phyloP scores from a whole-genome alignment of 192 early-diverging fungal genomes.

The Linnemannia hyalina region DNA sequence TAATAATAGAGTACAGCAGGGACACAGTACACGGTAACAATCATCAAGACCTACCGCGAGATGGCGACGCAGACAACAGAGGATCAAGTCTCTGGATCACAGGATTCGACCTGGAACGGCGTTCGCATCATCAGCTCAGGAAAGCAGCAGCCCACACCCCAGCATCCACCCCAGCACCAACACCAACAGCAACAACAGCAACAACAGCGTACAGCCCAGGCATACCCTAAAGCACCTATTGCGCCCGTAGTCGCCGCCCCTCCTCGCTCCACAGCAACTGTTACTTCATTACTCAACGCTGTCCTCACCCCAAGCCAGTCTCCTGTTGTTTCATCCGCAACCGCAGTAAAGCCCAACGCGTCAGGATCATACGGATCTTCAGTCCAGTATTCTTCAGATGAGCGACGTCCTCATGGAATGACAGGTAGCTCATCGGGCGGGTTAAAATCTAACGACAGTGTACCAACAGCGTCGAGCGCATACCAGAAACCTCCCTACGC shows the following conservation, averaged over 20 bases:
- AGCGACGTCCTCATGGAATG: background rate
- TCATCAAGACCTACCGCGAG: conserved; percentile 30
- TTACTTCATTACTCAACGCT: background rate
- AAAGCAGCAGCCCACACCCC: background rate
- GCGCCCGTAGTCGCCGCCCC: background rate
- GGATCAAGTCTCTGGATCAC: conserved; percentile 11
- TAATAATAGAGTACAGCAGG: conserved; percentile 25
- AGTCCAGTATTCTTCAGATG: background rate
- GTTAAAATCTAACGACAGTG: too few relatives aligned
- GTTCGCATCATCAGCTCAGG: conserved; percentile 4
- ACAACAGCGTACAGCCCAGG: background rate
- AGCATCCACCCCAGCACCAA: background rate
- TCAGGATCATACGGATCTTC: background rate
- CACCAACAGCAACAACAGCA: conserved; percentile 3
- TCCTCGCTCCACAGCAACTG: background rate
- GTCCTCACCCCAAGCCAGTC: background rate
- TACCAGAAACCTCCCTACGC: background rate
- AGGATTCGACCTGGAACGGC: conserved; percentile 29
- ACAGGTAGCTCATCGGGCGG: background rate
- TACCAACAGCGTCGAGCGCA: too few relatives aligned
- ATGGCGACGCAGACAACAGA: conserved; percentile 54
- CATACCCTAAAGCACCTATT: background rate
- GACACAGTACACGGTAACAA: conserved; percentile 11
- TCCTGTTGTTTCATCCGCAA: background rate
- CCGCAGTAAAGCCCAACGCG: background rate